Evolutionary conservation across 179 eudicot genomes (phyloP).

Genomic region (Silene noctiflora): DNA sequence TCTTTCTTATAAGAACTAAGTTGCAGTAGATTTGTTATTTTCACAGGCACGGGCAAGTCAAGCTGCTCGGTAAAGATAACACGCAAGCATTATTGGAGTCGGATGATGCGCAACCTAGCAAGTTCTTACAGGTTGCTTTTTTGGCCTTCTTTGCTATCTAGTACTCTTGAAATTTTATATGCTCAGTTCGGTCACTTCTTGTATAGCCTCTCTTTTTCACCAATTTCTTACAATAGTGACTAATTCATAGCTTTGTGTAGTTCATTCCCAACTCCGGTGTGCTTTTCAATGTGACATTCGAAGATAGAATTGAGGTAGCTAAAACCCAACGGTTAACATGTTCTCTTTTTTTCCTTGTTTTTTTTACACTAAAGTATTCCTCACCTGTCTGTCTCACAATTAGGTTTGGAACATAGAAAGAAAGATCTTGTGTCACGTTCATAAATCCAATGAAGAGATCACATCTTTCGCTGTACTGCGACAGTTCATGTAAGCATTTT

Average conservation of each 20-base stretch:
- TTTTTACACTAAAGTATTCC: neutral
- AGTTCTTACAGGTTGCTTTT: slow-evolving; percentile 64
- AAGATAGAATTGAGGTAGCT: slow-evolving; percentile 76
- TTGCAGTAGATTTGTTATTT: slow-evolving; percentile 2
- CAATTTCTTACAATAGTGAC: neutral
- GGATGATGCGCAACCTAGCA: slow-evolving; percentile 56
- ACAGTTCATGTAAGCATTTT: slow-evolving; percentile 61
- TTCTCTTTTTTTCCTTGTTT: neutral
- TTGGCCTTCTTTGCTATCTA: neutral
- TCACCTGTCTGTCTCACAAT: slow-evolving; percentile 5
- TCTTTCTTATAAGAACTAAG: neutral
- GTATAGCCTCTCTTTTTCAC: neutral
- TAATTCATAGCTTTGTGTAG: slow-evolving; percentile 38
- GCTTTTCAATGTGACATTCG: slow-evolving; percentile 63
- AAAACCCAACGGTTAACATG: neutral
- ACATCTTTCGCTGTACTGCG: slow-evolving; percentile 61
- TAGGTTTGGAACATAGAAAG: slow-evolving; percentile 87
- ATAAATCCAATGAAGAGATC: slow-evolving; percentile 54
- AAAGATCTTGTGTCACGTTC: slow-evolving; percentile 50
- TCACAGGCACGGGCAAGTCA: slow-evolving; percentile 75
- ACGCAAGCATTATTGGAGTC: slow-evolving; percentile 71
- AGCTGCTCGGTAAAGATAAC: slow-evolving; percentile 73
- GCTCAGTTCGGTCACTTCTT: slow-evolving; percentile 2
- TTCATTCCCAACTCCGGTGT: slow-evolving; percentile 67
- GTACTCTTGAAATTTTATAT: neutral